Base-by-base conservation (phyloP, 2,329 filamentous ascomycete genomes). In the Rugonectria rugulosa region DNA sequence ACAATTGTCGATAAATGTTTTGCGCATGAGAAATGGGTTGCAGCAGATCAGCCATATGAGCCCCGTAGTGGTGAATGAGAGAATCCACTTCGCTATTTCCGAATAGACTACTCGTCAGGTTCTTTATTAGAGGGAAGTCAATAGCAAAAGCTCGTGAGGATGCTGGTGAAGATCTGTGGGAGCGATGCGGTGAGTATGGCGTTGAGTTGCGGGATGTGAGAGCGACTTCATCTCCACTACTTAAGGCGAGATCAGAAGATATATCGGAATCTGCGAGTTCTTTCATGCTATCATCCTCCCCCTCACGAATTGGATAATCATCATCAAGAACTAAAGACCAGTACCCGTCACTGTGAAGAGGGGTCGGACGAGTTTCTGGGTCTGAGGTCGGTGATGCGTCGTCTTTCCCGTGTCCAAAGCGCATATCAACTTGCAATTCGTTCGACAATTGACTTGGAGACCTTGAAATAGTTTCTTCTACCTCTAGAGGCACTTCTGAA, bases 21-120 rank as follows among this genome's bases (percentile, higher is more conserved):
- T 53, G 44, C 5, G 42, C 29, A 24, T 57, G 49, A 8, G 42
- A 42, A 10, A 60, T 57, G 6, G 57, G 41, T 32, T 57, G 49
- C 10, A 60, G 46, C 8, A 60, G 40, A 44, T 57, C 57, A 34
- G 57, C 55, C 14, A 60, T 42, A 17, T 57, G 45, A 8, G 55
- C 6, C 21, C 44, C 46, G 21, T 60, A 60, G 23, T 60, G 57
- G n/a, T 51, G 44, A 24, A 60, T 47, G 3, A 60, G 15, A 1
- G 52, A 31, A 17, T 55, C 42, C 10, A 45, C 41, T 9, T 52
- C 53, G 15, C 21, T 11, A 19, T 56, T 42, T 21, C 42, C 47
- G 14, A 41, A 52, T 11, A 47, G 37, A 17, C 43, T 47, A 17
- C 17, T 46, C 15, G n/a, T 29, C 6, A 56, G 24, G 11, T 27